A percentile compares a stretch with the other conserved stretches of the same genome.
These are phyloP conservation scores for Tylopilus plumbeoviolaceoides DNA, from an alignment of 768 basidiomycete species.

Conservation along the genomic window DNA sequence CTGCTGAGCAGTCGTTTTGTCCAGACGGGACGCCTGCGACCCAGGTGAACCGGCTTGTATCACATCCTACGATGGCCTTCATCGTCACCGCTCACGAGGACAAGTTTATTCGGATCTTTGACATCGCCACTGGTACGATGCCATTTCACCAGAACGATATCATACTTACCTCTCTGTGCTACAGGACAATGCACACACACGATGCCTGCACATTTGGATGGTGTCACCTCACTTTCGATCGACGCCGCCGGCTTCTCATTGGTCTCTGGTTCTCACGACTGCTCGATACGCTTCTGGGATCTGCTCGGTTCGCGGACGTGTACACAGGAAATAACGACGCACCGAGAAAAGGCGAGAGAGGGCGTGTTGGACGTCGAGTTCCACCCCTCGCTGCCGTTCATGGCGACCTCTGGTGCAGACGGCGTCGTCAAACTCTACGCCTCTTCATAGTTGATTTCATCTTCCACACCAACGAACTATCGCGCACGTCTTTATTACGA, in stretches of 20 bases:
- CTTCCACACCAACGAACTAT: background rate
- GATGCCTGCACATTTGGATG: slow-evolving; percentile 87
- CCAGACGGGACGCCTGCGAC: slow-evolving; percentile 71
- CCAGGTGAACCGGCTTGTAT: slow-evolving; percentile 82
- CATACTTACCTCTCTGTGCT: slow-evolving; percentile 4
- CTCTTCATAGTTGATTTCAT: slow-evolving; percentile 48
- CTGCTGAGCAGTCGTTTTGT: background rate
- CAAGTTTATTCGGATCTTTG: slow-evolving; percentile 87
- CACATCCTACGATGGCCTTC: slow-evolving; percentile 86
- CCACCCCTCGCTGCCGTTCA: slow-evolving; percentile 76
- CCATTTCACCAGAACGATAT: background rate
- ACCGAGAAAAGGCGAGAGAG: slow-evolving; percentile 86
- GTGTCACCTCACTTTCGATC: slow-evolving; percentile 87
- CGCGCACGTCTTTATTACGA: background rate
- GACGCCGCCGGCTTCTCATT: slow-evolving; percentile 85
- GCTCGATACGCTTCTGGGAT: slow-evolving; percentile 94
- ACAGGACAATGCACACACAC: slow-evolving; percentile 84
- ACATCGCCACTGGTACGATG: slow-evolving; percentile 69
- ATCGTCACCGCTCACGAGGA: slow-evolving; percentile 93
- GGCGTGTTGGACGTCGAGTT: slow-evolving; percentile 88
- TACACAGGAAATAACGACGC: slow-evolving; percentile 84
- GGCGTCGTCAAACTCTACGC: slow-evolving; percentile 90
- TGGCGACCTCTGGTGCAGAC: slow-evolving; percentile 95
- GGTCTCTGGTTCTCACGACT: slow-evolving; percentile 89
- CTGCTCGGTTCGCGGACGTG: slow-evolving; percentile 75